Evolutionary conservation across 352 stramenopile genomes (phyloP), one percentile per base, ranked within the genome.

Genomic region (Phytophthora chlamydospora): DNA sequence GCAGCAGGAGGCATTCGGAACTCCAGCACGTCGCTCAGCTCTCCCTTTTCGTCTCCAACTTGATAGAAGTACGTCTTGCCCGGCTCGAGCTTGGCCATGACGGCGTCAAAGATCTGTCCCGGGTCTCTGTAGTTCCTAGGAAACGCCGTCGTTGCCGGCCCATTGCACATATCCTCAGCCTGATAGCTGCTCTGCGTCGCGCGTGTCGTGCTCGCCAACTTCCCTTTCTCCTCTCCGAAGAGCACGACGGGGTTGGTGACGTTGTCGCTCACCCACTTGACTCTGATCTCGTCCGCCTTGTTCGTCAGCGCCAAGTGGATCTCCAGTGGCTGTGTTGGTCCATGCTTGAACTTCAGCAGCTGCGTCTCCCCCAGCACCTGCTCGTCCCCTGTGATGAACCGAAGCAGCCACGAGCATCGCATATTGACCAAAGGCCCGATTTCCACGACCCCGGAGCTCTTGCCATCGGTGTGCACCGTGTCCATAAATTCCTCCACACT

Each of bases 241-340:
- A 60, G 41, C 51, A 89, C 76, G 12, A 74, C 55, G 9, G 76
- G 74, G 14, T 58, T 55, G 7, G 52, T 50, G n/a, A 86, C 72
- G 27, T 68, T 54, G 32, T 47, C 74, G 51, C 76, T 86, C 16
- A 76, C 70, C 79, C 79, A 89, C 41, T 76, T 75, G 39, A 89
- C 74, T 13, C 76, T 62, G 72, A 89, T 86, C 54, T 82, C 56
- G 13, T 67, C 69, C 1, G 41, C 4, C 10, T 70, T 69, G 10
- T 62, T 39, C 19, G 75, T 81, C 5, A 78, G 52, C 4, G 75
- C 60, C 21, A 84, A 45, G 53, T 79, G 72, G 31, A 79, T 39
- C 32, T 84, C 77, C 43, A 81, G 51, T 5, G 79, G 79, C 63
- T 86, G 61, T 13, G 68, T 73, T 12, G 52, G 24, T 16, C 76